Evolutionary conservation across 345 rosid species (phyloP), one percentile per base, ranked within the genome.

Genomic region (Stellera chamaejasme): DNA sequence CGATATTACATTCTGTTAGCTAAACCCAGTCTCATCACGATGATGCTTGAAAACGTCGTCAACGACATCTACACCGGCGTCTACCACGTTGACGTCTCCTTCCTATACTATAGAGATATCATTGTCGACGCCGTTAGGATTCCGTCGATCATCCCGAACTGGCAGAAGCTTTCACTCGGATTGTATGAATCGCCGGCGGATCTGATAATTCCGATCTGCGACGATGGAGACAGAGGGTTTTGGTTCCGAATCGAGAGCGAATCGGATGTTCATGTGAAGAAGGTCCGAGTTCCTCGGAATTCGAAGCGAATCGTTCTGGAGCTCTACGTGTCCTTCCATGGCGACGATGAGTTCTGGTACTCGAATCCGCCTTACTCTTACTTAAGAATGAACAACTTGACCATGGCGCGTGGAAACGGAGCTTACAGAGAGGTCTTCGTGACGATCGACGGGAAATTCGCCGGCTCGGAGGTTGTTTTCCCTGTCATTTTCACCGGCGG

Each of bases 1-100:
- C 72, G 80, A 59, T 92, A 84, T 72, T 76, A 93, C 53, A 69
- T 79, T 49, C 75, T 92, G n/a, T 76, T 92, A 10, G 43, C 19
- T 26, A 59, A 64, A 60, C 28, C 69, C 5, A 44, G 77, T 62
- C 60, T 82, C 46, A 66, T 79, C 61, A 79, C 93, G 10, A 72
- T 92, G 85, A 86, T 85, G 96, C 85, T 92, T n/a, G 98, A 88
- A 66, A 92, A 92, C 67, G 62, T 84, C 23, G 85, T 92, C 50
- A 75, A 92, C 61, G 62, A 77, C 14, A 72, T 79, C 13, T 84
- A 70, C 80, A 88, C 90, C 23, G 96, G 90, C 52, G 68, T 81
- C 49, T 88, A 84, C 76, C 80, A 79, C 59, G 80, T 88, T 52
- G 69, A 79, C 25, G 90, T 75, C 52, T 78, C 77, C 13, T 73